A percentile compares a stretch with the other conserved stretches of the same genome.
phyloP scores from a whole-genome alignment of 1,284 basidiomycete species.

The Xerocomus minutiporus region DNA sequence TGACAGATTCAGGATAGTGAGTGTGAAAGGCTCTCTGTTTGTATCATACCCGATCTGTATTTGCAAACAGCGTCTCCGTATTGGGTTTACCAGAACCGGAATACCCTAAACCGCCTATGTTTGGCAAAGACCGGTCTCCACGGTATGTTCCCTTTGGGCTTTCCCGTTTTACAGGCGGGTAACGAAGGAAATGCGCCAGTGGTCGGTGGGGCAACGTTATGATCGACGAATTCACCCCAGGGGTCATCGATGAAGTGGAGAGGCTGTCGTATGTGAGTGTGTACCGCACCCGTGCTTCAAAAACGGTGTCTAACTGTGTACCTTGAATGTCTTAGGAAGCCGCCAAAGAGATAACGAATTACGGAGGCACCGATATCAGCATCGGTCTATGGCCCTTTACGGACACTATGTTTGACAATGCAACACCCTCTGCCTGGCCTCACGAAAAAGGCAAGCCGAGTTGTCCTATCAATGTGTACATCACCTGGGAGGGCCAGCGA shows the following conservation, averaged over 20 bases:
- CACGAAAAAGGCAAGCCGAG: conserved; percentile 20
- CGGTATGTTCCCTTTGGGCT: background rate
- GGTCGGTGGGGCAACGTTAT: background rate
- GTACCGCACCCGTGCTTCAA: background rate
- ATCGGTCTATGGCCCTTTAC: conserved; percentile 27
- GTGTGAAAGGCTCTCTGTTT: background rate
- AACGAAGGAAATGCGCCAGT: background rate
- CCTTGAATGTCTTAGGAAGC: background rate
- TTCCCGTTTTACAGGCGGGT: background rate
- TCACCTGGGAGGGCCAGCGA: conserved; percentile 21
- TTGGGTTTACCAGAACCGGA: background rate
- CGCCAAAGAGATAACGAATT: background rate
- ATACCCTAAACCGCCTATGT: background rate
- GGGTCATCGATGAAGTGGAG: background rate
- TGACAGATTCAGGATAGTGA: background rate
- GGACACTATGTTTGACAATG: conserved; percentile 23
- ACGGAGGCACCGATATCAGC: background rate
- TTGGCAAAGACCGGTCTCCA: background rate
- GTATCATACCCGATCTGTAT: background rate
- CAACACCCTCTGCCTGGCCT: conserved; percentile 24
- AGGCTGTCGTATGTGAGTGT: background rate
- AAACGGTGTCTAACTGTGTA: background rate
- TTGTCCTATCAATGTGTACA: conserved; percentile 23
- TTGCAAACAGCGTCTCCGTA: background rate
- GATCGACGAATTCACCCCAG: background rate